Evolutionary conservation across 2,329 filamentous ascomycete species (phyloP).

Genomic region (Neofusicoccum cordaticola): DNA sequence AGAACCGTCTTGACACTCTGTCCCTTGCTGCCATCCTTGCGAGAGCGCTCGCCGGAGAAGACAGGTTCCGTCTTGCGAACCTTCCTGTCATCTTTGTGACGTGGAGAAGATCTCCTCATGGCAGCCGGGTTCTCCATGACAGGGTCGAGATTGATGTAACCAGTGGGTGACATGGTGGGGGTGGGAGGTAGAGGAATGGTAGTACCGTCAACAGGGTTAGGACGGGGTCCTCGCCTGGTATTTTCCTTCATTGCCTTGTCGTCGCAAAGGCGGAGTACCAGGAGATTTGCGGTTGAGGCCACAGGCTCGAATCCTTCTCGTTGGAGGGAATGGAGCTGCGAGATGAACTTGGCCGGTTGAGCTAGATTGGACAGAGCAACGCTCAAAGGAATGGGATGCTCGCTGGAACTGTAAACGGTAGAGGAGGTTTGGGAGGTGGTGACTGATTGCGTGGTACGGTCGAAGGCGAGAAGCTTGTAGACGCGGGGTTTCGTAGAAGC

Average conservation of each 20-base stretch:
- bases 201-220: conserved; percentile 37
- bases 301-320: conserved; percentile 27
- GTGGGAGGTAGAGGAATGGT: conserved; percentile 23
- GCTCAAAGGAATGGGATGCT: conserved; percentile 21
- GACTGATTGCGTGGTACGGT: conserved; percentile 27
- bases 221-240: not conserved
- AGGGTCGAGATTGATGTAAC: conserved; percentile 17
- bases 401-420: conserved; percentile 11
- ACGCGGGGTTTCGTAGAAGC: not conserved
- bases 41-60: conserved; percentile 8
- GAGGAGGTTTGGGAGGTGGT: conserved; percentile 21
- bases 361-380: conserved; percentile 7
- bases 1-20: conserved; percentile 9
- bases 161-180: conserved; percentile 16
- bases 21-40: not conserved
- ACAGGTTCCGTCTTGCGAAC: conserved; percentile 14
- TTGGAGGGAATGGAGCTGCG: conserved; percentile 24
- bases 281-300: conserved; percentile 29
- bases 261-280: conserved; percentile 28
- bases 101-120: not conserved
- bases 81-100: conserved; percentile 1
- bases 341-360: conserved; percentile 20
- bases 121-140: conserved; percentile 9
- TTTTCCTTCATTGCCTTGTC: not conserved
- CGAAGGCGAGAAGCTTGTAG: conserved; percentile 30